Percentiles rank a stretch among this genome's conserved stretches.
These are phyloP conservation scores for Deuterostichococcus epilithicus DNA, from an alignment of 139 green algal species.

Conservation along the genomic window DNA sequence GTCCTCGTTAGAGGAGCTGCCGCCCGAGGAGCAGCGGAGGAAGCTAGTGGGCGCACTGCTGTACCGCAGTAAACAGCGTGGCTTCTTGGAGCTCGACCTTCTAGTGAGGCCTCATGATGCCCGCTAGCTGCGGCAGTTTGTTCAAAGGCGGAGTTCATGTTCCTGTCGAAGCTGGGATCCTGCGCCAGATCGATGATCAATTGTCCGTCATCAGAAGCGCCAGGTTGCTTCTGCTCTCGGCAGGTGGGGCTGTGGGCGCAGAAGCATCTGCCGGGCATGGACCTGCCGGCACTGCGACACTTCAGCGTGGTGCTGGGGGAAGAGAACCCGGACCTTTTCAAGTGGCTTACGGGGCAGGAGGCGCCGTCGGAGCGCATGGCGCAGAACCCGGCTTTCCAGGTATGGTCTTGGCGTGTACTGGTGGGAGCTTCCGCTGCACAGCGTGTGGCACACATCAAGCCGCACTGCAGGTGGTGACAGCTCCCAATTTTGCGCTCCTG, in stretches of 20 bases:
- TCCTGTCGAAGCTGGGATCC: too few relatives aligned
- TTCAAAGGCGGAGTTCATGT: neutral
- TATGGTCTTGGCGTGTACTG: neutral
- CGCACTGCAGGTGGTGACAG: too few relatives aligned
- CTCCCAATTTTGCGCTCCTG: too few relatives aligned
- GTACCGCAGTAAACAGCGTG: slow-evolving; percentile 75
- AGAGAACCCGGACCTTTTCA: slow-evolving; percentile 86
- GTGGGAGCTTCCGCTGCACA: neutral
- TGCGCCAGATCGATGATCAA: too few relatives aligned
- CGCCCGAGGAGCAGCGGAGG: neutral
- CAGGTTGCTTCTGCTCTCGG: too few relatives aligned
- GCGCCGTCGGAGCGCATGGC: slow-evolving; percentile 36
- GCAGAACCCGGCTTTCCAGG: slow-evolving; percentile 53
- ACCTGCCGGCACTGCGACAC: slow-evolving; percentile 26
- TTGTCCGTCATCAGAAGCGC: too few relatives aligned
- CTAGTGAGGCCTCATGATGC: slow-evolving; percentile 29
- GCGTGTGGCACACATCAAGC: too few relatives aligned
- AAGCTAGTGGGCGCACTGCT: slow-evolving; percentile 62
- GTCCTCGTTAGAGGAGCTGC: neutral
- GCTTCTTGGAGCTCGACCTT: slow-evolving; percentile 84
- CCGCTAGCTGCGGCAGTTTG: neutral
- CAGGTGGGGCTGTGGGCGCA: slow-evolving; percentile 73
- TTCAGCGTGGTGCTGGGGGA: slow-evolving; percentile 59
- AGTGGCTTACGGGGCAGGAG: slow-evolving; percentile 73
- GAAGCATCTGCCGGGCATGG: slow-evolving; percentile 49